phyloP scores from a whole-genome alignment of 1,139 yeast species.

The Blastobotrys malaysiensis region DNA sequence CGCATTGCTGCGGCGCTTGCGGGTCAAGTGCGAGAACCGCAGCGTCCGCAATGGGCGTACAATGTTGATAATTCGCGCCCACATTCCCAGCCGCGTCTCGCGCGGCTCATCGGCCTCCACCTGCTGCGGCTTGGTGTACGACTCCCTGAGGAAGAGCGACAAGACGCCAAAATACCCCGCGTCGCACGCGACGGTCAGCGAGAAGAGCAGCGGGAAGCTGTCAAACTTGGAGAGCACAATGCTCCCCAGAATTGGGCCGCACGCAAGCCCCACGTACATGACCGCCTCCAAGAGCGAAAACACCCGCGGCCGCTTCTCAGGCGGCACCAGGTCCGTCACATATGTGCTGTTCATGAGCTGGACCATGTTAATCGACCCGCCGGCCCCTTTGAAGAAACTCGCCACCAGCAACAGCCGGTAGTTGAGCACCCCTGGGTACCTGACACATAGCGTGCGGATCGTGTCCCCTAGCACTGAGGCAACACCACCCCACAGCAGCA shows the following conservation, averaged over 20 bases:
- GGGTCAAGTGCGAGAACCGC: constrained; percentile 33
- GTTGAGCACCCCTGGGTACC: constrained; percentile 30
- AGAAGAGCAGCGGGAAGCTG: constrained; percentile 28
- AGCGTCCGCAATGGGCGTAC: constrained; percentile 46
- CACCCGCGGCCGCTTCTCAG: constrained; percentile 45
- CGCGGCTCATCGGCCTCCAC: constrained; percentile 3
- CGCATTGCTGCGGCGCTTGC: constrained; percentile 33
- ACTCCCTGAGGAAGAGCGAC: constrained; percentile 49
- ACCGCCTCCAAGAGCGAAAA: constrained; percentile 56
- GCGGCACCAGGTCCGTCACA: constrained; percentile 58
- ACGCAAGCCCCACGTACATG: constrained; percentile 53
- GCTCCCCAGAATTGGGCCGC: constrained; percentile 62
- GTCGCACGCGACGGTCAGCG: constrained; percentile 21
- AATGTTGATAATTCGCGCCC: constrained; percentile 17
- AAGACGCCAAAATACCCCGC: constrained; percentile 34
- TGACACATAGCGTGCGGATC: constrained; percentile 23
- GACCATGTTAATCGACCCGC: constrained; percentile 53
- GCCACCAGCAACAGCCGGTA: constrained; percentile 37
- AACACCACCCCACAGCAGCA: constrained; percentile 36
- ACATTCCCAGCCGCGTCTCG: neutral
- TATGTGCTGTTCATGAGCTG: constrained; percentile 55
- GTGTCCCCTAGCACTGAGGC: constrained; percentile 27
- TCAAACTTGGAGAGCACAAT: constrained; percentile 28
- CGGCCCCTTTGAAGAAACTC: constrained; percentile 41
- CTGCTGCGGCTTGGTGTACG: constrained; percentile 39